These are phyloP conservation scores for Russula sp. DNA, from an alignment of 768 basidiomycete genomes.

Conservation along the genomic window DNA sequence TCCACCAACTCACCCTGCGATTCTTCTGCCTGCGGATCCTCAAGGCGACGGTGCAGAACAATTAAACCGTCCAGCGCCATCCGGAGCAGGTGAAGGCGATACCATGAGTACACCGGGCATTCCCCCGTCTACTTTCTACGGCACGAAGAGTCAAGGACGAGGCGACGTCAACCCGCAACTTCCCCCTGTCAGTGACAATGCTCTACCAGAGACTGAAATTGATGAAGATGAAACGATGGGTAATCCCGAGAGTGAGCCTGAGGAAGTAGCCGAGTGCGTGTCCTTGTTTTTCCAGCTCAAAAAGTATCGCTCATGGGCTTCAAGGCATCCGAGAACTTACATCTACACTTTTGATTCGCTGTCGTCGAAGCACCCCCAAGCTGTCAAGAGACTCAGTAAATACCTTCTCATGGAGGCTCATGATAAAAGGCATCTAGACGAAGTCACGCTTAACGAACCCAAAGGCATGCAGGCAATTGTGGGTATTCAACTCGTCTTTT, in stretches of 20 bases:
- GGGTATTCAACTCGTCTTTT: constrained; percentile 26
- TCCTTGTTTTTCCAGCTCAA: background rate
- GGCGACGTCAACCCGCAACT: background rate
- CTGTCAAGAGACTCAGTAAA: constrained; percentile 52
- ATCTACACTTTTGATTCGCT: constrained; percentile 93
- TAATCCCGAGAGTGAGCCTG: constrained; percentile 25
- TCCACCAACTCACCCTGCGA: background rate
- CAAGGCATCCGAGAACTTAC: constrained; percentile 51
- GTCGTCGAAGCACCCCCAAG: constrained; percentile 65
- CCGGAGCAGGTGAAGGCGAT: background rate
- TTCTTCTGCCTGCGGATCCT: background rate
- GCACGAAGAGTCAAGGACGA: constrained; percentile 4
- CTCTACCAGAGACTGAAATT: constrained; percentile 13
- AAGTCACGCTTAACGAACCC: constrained; percentile 40
- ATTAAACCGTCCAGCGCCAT: background rate
- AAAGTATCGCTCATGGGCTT: background rate
- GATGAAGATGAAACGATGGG: constrained; percentile 13
- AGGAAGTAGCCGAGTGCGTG: constrained; percentile 8
- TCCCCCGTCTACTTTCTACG: constrained; percentile 18
- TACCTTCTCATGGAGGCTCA: constrained; percentile 79
- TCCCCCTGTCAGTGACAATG: background rate
- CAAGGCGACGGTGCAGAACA: constrained; percentile 3
- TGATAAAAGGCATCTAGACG: constrained; percentile 49
- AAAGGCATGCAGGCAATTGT: constrained; percentile 54
- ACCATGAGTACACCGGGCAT: constrained; percentile 10